Evolutionary conservation across 441 rosid species (phyloP), one percentile per base, ranked within the genome.

Genomic region (Caryocar brasiliense): DNA sequence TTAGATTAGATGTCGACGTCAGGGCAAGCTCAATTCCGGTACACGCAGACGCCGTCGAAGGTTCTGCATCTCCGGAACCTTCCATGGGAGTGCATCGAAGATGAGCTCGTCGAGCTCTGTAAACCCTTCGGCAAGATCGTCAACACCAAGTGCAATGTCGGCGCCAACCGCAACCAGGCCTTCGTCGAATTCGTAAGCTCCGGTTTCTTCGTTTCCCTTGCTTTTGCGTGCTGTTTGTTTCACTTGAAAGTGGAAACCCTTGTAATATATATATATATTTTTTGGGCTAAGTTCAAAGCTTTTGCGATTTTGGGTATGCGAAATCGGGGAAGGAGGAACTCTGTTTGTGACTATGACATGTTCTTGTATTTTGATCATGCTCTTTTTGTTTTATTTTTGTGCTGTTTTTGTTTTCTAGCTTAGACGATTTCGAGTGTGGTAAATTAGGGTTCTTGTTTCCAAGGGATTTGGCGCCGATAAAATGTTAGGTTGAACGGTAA

Each of bases 21-120:
- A 12, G 80, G 88, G 20, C 96, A 81, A 58, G 78, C 83, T 2
- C 97, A 93, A 75, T 93, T 93, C 65, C 74, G 99, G 14, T 93
- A 88, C 68, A 88, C 99, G 7, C 99, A 93, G 68, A 86, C 99
- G n/a, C 97, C 95, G 26, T 92, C 95, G 36, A 92, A 92, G 78
- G 99, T 92, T 17, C 76, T 92, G 36, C 97, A 92, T 62, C 82
- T 92, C 24, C 79, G 97, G 49, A 92, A 88, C 74, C 91, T 92
- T 3, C 97, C 97, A 0, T 92, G 95, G 99, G 95, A 92, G 62
- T 83, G 98, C 58, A 34, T 73, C 11, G 96, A 87, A 37, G 98
- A 87, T 26, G 98, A 92, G 80, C 94, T 92, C 30, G 39, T 92
- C 66, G 95, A 88, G 70, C 94, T 88, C 26, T 82, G 95, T 65